Evolutionary conservation across 345 rosid genomes (phyloP).

Genomic region (Syzygium jambos): DNA sequence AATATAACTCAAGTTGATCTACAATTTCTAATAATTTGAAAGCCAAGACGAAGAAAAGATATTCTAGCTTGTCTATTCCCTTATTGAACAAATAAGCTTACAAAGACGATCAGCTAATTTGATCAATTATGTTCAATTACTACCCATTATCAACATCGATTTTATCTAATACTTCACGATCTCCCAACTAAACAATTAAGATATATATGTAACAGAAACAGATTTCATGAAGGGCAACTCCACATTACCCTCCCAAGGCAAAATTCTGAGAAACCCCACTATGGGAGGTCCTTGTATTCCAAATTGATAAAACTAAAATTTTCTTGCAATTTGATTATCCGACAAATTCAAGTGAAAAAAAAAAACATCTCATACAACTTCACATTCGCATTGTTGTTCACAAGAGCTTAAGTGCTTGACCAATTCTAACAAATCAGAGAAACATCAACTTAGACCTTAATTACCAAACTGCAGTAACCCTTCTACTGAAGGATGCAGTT

Average conservation of each 20-base stretch:
- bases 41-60: not conserved
- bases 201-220: not conserved
- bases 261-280: not conserved
- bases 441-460: not conserved
- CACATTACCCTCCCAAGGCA: not conserved
- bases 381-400: not conserved
- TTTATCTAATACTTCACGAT: not conserved
- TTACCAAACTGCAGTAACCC: not conserved
- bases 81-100: not conserved
- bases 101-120: not conserved
- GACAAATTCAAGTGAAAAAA: not conserved
- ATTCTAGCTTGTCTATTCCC: not conserved
- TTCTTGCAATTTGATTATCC: not conserved
- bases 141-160: not conserved
- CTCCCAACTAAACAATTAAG: not conserved
- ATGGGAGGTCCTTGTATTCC: not conserved
- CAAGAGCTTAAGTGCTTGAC: not conserved
- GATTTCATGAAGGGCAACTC: not conserved
- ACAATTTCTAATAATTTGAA: not conserved
- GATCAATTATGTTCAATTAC: not conserved
- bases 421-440: not conserved
- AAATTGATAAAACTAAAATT: too few species aligned
- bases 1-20: not conserved
- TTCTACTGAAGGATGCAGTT: not conserved
- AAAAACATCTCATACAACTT: not conserved